phyloP scores from a whole-genome alignment of 2,329 filamentous ascomycete genomes.

The Fusarium subglutinans region DNA sequence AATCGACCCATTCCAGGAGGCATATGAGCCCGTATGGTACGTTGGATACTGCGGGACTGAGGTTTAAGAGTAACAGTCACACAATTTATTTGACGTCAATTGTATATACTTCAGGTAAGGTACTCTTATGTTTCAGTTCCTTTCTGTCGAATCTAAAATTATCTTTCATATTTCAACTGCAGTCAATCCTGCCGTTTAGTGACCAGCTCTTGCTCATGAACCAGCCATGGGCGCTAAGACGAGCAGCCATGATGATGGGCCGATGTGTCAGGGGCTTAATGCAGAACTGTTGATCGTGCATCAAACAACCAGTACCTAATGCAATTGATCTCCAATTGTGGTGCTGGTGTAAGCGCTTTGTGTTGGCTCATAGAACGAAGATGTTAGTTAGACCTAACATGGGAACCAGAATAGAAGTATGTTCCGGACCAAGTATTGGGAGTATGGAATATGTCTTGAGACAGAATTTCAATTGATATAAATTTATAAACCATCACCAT shows the following conservation, averaged over 20 bases:
- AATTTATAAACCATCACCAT: background rate
- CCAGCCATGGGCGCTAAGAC: slow-evolving; percentile 18
- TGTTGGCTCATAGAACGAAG: too few relatives aligned
- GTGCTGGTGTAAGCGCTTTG: too few relatives aligned
- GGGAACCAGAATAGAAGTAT: background rate
- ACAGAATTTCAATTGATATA: background rate
- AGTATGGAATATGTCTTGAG: too few relatives aligned
- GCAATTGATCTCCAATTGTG: too few relatives aligned
- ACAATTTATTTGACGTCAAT: background rate
- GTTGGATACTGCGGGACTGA: background rate
- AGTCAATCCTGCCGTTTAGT: background rate
- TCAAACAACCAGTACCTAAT: too few relatives aligned
- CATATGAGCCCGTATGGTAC: slow-evolving; percentile 12
- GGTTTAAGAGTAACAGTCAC: background rate
- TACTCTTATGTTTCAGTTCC: too few relatives aligned
- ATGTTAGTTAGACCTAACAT: too few relatives aligned
- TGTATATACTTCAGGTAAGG: background rate
- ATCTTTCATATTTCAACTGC: background rate
- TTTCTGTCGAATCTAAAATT: background rate
- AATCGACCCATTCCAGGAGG: slow-evolving; percentile 40
- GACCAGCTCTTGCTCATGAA: slow-evolving; percentile 2
- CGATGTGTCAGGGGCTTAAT: background rate
- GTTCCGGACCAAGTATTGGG: background rate
- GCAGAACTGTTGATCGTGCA: too few relatives aligned
- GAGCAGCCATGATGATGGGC: slow-evolving; percentile 32